Conservation (phyloP, 495 filamentous ascomycete species). For the Astrothelium macrocarpum region DNA sequence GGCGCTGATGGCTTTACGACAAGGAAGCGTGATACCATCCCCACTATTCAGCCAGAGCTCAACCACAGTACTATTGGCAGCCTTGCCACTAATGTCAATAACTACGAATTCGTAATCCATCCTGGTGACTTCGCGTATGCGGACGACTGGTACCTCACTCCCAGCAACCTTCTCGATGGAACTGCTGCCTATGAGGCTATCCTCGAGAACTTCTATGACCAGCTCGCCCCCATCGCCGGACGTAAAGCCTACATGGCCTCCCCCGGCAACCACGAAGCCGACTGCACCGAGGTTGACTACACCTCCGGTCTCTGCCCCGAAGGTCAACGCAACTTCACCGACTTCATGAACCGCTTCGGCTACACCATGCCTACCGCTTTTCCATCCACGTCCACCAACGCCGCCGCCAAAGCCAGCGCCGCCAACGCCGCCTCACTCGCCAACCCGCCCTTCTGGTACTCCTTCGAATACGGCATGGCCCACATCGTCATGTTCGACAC, state of each 20-base stretch:
- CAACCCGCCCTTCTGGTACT: conserved; percentile 39
- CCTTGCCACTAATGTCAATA: conserved; percentile 44
- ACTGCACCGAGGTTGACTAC: conserved; percentile 36
- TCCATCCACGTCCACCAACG: conserved; percentile 21
- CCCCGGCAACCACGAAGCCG: conserved; percentile 39
- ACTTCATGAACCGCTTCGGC: conserved; percentile 14
- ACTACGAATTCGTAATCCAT: conserved; percentile 53
- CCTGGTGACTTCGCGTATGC: conserved; percentile 44
- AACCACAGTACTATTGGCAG: conserved; percentile 54
- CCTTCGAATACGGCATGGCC: conserved; percentile 15
- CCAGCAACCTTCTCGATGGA: conserved; percentile 36
- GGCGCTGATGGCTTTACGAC: conserved; percentile 49
- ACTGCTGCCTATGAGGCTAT: conserved; percentile 37
- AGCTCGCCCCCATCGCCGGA: conserved; percentile 36
- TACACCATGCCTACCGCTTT: conserved; percentile 11
- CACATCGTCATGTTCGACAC: conserved; percentile 12
- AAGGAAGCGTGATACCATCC: conserved; percentile 45
- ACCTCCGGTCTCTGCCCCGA: conserved; percentile 23
- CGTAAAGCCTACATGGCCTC: conserved; percentile 39
- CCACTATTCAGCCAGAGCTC: conserved; percentile 43
- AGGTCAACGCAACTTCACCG: conserved; percentile 13
- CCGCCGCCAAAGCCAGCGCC: conserved; percentile 37
- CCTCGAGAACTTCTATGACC: conserved; percentile 36
- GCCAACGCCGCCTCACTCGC: conserved; percentile 40
- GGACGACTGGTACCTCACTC: conserved; percentile 38